phyloP scores from a whole-genome alignment of 1,139 yeast genomes.

The Suhomyces bolitotheri region DNA sequence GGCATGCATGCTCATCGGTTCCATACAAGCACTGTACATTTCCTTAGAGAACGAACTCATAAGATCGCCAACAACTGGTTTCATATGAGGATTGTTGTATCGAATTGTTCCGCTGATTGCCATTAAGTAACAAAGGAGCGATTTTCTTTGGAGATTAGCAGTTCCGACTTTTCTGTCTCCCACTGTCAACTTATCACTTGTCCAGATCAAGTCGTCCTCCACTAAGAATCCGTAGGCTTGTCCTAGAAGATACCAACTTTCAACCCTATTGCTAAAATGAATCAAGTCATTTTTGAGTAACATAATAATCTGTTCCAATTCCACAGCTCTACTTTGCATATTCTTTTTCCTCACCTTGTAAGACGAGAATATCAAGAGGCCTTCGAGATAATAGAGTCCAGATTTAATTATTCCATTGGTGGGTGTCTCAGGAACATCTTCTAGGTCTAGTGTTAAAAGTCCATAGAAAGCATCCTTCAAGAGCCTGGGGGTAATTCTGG shows the following conservation, averaged over 20 bases:
- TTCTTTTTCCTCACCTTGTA: conserved; percentile 70
- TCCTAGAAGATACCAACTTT: conserved; percentile 84
- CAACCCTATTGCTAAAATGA: conserved; percentile 67
- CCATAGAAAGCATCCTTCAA: conserved; percentile 64
- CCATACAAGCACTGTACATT: conserved; percentile 57
- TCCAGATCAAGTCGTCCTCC: conserved; percentile 89
- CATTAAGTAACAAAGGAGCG: conserved; percentile 75
- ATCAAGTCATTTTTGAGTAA: conserved; percentile 67
- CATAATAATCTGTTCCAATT: conserved; percentile 70
- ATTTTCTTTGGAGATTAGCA: conserved; percentile 65
- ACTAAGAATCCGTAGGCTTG: conserved; percentile 77
- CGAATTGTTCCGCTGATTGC: conserved; percentile 57
- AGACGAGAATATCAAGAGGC: conserved; percentile 62
- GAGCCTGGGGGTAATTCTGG: conserved; percentile 48
- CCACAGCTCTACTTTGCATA: conserved; percentile 79
- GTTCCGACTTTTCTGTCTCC: conserved; percentile 62
- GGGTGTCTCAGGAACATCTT: conserved; percentile 12
- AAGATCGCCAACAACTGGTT: conserved; percentile 44
- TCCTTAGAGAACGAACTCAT: conserved; percentile 63
- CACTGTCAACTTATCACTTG: conserved; percentile 76
- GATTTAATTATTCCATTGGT: conserved; percentile 24
- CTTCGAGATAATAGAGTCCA: conserved; percentile 77
- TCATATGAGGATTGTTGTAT: conserved; percentile 15
- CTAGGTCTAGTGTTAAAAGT: conserved; percentile 37
- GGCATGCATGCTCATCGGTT: conserved; percentile 69